A percentile compares a stretch with the other conserved stretches of the same genome.
Conservation (phyloP, 2,329 filamentous ascomycete species). For the Colletotrichum paranaense region DNA sequence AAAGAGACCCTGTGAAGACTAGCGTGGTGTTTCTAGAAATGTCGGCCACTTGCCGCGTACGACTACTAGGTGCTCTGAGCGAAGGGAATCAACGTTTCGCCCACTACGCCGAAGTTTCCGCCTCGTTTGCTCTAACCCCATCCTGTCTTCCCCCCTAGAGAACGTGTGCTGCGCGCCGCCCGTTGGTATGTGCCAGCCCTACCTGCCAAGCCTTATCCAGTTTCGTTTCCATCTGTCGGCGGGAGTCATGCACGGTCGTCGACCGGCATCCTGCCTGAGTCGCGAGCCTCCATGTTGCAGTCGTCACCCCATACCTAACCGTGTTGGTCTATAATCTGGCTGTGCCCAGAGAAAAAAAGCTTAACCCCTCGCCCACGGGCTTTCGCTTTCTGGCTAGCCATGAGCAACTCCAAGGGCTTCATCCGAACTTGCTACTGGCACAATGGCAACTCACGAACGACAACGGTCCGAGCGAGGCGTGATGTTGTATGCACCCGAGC, state of each 20-base stretch:
- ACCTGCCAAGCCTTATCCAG: neutral
- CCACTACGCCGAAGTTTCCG: conserved; percentile 5
- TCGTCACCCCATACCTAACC: neutral
- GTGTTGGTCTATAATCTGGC: neutral
- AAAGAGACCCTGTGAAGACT: neutral
- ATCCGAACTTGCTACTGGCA: conserved; percentile 26
- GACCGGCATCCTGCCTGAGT: conserved; percentile 7
- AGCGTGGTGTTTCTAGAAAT: conserved; percentile 10
- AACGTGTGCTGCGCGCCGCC: neutral
- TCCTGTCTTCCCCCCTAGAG: neutral
- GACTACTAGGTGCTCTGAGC: neutral
- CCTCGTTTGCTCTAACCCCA: conserved; percentile 1
- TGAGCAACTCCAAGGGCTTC: neutral
- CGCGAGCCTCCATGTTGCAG: neutral
- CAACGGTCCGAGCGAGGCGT: conserved; percentile 6
- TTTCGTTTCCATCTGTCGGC: conserved; percentile 3
- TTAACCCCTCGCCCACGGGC: neutral
- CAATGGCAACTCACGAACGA: neutral
- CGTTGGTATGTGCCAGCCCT: neutral
- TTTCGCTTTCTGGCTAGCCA: neutral
- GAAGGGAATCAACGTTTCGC: neutral
- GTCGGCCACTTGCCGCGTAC: neutral
- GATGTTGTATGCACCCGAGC: neutral
- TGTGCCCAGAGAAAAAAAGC: conserved; percentile 4
- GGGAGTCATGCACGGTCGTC: neutral